Evolutionary conservation across 495 filamentous ascomycete genomes (phyloP).

Genomic region (Penicillium canescens): DNA sequence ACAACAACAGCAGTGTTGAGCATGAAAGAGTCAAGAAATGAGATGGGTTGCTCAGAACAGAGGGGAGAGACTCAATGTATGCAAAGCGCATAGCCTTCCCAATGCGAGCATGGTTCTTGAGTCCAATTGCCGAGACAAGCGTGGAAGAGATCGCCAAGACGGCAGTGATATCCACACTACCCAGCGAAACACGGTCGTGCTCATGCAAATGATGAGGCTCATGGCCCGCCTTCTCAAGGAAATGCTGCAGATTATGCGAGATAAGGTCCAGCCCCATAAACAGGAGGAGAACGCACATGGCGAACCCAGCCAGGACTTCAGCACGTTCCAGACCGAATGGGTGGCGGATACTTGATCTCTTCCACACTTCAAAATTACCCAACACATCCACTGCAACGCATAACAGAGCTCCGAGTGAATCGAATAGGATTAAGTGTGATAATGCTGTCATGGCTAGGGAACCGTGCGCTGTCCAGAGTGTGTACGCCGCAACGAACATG

Average conservation of each 20-base stretch:
- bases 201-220: conserved; percentile 69
- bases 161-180: conserved; percentile 78
- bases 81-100: conserved; percentile 79
- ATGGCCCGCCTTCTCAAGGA: conserved; percentile 66
- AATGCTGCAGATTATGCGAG: conserved; percentile 87
- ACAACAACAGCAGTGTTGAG: conserved; percentile 74
- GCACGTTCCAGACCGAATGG: conserved; percentile 91
- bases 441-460: conserved; percentile 92
- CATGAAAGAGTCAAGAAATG: conserved; percentile 91
- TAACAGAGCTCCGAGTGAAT: conserved; percentile 88
- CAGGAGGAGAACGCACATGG: conserved; percentile 88
- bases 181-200: conserved; percentile 68
- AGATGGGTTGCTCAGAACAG: conserved; percentile 83
- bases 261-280: conserved; percentile 97
- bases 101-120: conserved; percentile 93
- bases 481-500: conserved; percentile 73
- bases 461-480: conserved; percentile 80
- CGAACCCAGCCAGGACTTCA: conserved; percentile 95
- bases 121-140: conserved; percentile 77
- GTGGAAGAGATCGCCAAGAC: conserved; percentile 87
- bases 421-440: conserved; percentile 91
- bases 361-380: conserved; percentile 97
- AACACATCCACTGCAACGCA: conserved; percentile 92
- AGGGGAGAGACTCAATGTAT: conserved; percentile 78
- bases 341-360: conserved; percentile 85